Evolutionary conservation across 2,329 filamentous ascomycete genomes (phyloP).

Genomic region (Teratosphaeria destructans): DNA sequence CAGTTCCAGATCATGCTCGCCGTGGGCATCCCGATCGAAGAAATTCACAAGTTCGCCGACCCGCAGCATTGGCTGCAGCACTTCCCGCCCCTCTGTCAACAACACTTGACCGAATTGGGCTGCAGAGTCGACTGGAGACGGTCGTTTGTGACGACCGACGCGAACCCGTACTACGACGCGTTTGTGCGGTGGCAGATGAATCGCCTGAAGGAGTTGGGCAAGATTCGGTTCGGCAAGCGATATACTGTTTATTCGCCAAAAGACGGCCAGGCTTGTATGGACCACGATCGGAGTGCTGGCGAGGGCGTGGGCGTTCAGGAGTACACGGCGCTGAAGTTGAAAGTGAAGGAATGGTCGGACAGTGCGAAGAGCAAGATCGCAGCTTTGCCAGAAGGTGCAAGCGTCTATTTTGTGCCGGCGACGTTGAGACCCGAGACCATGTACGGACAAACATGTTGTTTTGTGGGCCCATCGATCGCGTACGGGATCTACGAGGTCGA

Average conservation of each 20-base stretch:
- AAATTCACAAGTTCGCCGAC: conserved; percentile 90
- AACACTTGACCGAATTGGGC: conserved; percentile 74
- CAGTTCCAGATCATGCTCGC: conserved; percentile 93
- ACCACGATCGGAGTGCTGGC: conserved; percentile 72
- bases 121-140: conserved; percentile 87
- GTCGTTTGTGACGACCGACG: conserved; percentile 87
- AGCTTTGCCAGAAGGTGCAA: conserved; percentile 66
- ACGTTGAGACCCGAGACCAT: conserved; percentile 94
- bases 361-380: conserved; percentile 60
- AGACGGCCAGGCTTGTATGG: conserved; percentile 78
- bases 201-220: conserved; percentile 74
- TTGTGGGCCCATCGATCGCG: conserved; percentile 78
- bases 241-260: conserved; percentile 92
- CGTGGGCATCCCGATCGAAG: conserved; percentile 72
- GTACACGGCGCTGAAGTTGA: conserved; percentile 85
- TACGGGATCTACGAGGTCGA: conserved; percentile 77
- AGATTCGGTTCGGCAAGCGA: conserved; percentile 86
- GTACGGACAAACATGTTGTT: conserved; percentile 96
- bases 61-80: conserved; percentile 83
- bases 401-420: conserved; percentile 82
- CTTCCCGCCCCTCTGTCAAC: conserved; percentile 74
- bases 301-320: conserved; percentile 80
- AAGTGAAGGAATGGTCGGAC: conserved; percentile 80
- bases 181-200: conserved; percentile 98
- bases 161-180: conserved; percentile 91